A percentile compares a stretch with the other conserved stretches of the same genome.
phyloP scores from a whole-genome alignment of 176 grass and related monocot species.

The Elaeis guineensis region DNA sequence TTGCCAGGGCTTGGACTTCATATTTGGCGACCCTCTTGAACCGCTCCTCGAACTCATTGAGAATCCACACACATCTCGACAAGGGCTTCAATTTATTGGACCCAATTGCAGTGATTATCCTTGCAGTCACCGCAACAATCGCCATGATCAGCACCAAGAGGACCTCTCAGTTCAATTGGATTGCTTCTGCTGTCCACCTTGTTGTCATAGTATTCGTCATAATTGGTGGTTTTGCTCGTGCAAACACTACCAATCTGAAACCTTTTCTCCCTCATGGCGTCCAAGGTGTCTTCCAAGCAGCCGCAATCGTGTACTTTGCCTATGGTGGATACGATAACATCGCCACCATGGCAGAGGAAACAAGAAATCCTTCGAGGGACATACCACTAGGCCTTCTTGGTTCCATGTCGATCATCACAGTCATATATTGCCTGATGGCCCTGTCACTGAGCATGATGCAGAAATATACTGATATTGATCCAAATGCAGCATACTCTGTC shows the following conservation, averaged over 20 bases:
- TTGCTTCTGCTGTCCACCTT: conserved; percentile 55
- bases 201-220: conserved; percentile 65
- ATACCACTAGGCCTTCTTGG: conserved; percentile 77
- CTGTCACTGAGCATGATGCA: conserved; percentile 91
- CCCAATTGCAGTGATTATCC: conserved; percentile 55
- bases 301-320: conserved; percentile 87
- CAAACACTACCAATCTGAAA: conserved; percentile 42
- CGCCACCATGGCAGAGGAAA: conserved; percentile 90
- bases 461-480: conserved; percentile 53
- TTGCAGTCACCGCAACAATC: conserved; percentile 43
- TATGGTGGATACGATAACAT: conserved; percentile 96
- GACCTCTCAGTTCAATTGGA: conserved; percentile 75
- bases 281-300: conserved; percentile 64
- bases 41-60: conserved; percentile 31
- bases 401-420: conserved; percentile 61
- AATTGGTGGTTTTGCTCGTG: conserved; percentile 53
- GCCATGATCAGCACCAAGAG: conserved; percentile 66
- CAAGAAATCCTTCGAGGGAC: conserved; percentile 67
- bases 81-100: conserved; percentile 62
- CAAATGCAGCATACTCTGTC: conserved; percentile 53
- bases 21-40: conserved; percentile 72
- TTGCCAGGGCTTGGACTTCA: conserved; percentile 75
- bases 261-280: conserved; percentile 71
- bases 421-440: no score
- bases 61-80: conserved; percentile 36